Conservation (phyloP, 2,329 filamentous ascomycete species). For the Colletotrichum truncatum region DNA sequence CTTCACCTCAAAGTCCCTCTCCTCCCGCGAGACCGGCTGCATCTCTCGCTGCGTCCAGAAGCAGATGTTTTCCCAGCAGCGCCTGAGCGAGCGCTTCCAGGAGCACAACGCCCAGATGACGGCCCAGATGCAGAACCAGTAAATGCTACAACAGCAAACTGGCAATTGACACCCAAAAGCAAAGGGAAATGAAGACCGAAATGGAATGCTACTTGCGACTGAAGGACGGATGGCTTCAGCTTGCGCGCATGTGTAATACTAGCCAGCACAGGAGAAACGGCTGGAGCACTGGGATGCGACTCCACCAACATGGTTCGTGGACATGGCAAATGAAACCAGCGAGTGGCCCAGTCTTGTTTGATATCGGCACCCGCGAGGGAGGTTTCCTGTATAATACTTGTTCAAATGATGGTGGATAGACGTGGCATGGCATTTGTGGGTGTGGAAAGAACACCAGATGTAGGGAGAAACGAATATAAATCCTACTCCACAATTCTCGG, state of each 20-base stretch:
- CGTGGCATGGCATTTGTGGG: constrained; percentile 13
- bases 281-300: not conserved
- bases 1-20: constrained; percentile 96
- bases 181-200: not conserved
- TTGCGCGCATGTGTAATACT: constrained; percentile 24
- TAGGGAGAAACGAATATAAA: not conserved
- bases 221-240: not conserved
- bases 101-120: constrained; percentile 72
- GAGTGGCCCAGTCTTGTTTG: not conserved
- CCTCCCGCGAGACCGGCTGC: constrained; percentile 88
- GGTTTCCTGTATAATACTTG: constrained; percentile 27
- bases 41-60: constrained; percentile 96
- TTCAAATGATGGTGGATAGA: constrained; percentile 7
- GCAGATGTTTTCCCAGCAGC: constrained; percentile 90
- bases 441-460: not conserved
- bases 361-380: not conserved
- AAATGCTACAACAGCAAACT: constrained; percentile 34
- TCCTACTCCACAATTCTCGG: constrained; percentile 2
- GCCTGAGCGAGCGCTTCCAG: constrained; percentile 89
- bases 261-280: constrained; percentile 14
- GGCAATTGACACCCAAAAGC: not conserved
- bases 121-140: constrained; percentile 60
- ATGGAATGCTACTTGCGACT: not conserved
- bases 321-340: not conserved
- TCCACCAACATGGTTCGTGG: not conserved